phyloP scores from a whole-genome alignment of 441 rosid species.

The Syzygium syzygioides region DNA sequence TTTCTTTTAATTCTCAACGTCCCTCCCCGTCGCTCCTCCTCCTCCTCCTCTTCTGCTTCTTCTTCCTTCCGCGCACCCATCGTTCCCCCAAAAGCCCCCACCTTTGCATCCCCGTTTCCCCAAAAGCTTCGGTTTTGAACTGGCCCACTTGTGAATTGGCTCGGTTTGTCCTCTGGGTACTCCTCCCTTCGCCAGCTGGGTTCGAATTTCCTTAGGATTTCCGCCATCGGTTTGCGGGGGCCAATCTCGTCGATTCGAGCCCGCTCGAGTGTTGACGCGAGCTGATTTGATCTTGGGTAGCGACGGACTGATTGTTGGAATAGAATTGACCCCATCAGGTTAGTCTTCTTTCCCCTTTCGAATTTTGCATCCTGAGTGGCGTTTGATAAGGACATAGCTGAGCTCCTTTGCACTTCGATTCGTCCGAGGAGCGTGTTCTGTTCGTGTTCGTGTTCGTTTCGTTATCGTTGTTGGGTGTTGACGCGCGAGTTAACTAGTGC shows the following conservation, averaged over 20 bases:
- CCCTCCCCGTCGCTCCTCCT: neutral
- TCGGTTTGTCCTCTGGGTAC: neutral
- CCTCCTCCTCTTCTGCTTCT: neutral
- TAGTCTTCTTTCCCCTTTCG: neutral
- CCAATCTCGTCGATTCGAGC: neutral
- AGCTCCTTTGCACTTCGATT: neutral
- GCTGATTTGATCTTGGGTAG: neutral
- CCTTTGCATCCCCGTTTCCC: neutral
- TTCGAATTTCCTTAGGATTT: neutral
- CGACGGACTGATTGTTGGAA: neutral
- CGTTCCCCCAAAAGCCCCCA: neutral
- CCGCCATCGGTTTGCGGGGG: neutral
- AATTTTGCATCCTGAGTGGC: neutral
- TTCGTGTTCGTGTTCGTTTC: neutral
- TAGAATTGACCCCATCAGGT: slow-evolving; percentile 12
- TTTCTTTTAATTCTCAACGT: neutral
- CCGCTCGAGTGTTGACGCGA: neutral
- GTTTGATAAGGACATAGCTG: neutral
- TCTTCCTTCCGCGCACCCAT: neutral
- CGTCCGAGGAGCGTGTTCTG: neutral
- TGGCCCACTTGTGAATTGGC: neutral
- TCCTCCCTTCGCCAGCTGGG: neutral
- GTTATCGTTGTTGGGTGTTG: slow-evolving; percentile 1
- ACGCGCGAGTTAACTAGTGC: neutral
- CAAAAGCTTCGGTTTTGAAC: neutral